Percentiles rank a stretch among this genome's conserved stretches.
Conservation (phyloP, 352 stramenopile species). For the Globisporangium nunn region DNA sequence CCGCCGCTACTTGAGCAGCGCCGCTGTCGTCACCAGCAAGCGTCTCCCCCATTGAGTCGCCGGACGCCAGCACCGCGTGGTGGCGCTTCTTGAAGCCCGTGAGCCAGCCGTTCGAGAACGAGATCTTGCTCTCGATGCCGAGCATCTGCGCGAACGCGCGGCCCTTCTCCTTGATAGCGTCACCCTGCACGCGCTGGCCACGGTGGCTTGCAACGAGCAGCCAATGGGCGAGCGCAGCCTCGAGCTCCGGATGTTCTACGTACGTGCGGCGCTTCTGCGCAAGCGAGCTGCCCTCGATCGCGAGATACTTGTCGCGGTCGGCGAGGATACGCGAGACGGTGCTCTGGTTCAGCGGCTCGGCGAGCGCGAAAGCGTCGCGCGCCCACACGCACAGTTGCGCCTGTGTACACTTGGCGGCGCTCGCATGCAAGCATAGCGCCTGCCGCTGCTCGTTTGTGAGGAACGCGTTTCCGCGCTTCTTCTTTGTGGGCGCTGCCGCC, state of each 20-base stretch:
- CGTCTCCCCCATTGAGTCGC: background rate
- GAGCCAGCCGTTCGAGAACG: slow-evolving; percentile 26
- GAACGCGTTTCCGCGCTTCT: slow-evolving; percentile 17
- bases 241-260: slow-evolving; percentile 18
- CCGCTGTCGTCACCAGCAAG: background rate
- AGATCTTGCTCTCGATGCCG: slow-evolving; percentile 19
- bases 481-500: background rate
- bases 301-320: slow-evolving; percentile 19
- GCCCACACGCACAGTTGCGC: slow-evolving; percentile 22
- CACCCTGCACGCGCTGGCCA: slow-evolving; percentile 16
- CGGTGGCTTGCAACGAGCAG: slow-evolving; percentile 21
- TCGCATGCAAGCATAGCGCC: slow-evolving; percentile 12
- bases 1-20: background rate
- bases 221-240: slow-evolving; percentile 20
- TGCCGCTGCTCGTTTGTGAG: slow-evolving; percentile 23
- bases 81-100: slow-evolving; percentile 25
- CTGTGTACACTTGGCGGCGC: slow-evolving; percentile 16
- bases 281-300: slow-evolving; percentile 14
- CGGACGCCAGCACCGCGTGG: slow-evolving; percentile 4
- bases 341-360: slow-evolving; percentile 16
- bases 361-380: slow-evolving; percentile 16
- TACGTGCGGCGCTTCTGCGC: slow-evolving; percentile 16
- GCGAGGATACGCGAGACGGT: slow-evolving; percentile 23
- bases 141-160: slow-evolving; percentile 15
- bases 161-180: slow-evolving; percentile 25